Evolutionary conservation across 495 filamentous ascomycete genomes (phyloP).

Genomic region (Penicillium bialowiezense): DNA sequence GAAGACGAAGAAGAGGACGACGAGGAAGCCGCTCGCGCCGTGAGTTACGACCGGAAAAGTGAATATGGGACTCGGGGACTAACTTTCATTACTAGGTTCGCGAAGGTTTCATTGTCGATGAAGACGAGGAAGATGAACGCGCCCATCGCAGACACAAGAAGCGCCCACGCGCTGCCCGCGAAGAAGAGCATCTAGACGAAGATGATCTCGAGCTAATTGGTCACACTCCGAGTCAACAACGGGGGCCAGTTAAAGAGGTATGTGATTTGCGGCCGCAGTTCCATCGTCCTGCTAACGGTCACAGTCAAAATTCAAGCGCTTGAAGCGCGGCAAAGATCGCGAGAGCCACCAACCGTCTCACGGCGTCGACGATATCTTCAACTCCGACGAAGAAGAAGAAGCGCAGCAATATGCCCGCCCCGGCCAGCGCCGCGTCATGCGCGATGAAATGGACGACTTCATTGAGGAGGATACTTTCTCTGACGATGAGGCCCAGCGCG

Average conservation of each 20-base stretch:
- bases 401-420: slow-evolving; percentile 56
- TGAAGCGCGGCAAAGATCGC: slow-evolving; percentile 86
- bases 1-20: slow-evolving; percentile 96
- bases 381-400: slow-evolving; percentile 87
- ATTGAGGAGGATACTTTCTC: slow-evolving; percentile 94
- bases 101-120: slow-evolving; percentile 95
- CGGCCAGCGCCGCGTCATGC: slow-evolving; percentile 49
- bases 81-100: slow-evolving; percentile 55
- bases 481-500: slow-evolving; percentile 74
- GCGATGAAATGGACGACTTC: slow-evolving; percentile 93
- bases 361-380: slow-evolving; percentile 83
- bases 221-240: slow-evolving; percentile 65
- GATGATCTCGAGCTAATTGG: slow-evolving; percentile 96
- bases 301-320: slow-evolving; percentile 87
- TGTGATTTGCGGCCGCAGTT: slow-evolving; percentile 5
- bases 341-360: slow-evolving; percentile 56
- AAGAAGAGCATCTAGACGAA: slow-evolving; percentile 87
- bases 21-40: slow-evolving; percentile 65
- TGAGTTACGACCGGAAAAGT: slow-evolving; percentile 24
- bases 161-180: slow-evolving; percentile 46
- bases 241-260: slow-evolving; percentile 63
- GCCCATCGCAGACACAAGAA: slow-evolving; percentile 59
- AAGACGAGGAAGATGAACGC: slow-evolving; percentile 77
- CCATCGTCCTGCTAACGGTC: not conserved
- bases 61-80: not conserved